These are phyloP conservation scores for Apostasia ramifera DNA, from an alignment of 106 monocot genomes.

Conservation along the genomic window DNA sequence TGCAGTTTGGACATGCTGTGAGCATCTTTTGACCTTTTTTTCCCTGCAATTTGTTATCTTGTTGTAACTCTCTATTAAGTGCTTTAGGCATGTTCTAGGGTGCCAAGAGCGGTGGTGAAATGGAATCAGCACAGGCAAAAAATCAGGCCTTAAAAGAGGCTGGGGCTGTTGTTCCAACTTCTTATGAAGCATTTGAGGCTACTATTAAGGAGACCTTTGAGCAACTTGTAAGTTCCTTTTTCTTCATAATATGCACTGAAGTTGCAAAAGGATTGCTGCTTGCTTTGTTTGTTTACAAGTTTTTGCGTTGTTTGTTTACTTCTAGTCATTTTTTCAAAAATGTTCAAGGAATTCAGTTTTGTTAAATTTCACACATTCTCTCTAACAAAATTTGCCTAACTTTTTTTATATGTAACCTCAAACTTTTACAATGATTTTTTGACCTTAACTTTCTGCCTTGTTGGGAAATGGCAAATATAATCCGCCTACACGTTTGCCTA, in stretches of 20 bases:
- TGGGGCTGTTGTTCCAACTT: conserved; percentile 93
- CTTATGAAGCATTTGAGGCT: conserved; percentile 84
- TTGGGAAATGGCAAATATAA: not conserved
- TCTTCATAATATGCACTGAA: not conserved
- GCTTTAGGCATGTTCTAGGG: conserved; percentile 35
- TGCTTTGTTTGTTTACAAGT: not conserved
- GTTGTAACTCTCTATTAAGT: not conserved
- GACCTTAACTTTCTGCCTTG: not conserved
- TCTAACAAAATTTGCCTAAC: no score
- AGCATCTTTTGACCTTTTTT: conserved; percentile 24
- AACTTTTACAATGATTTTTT: no score
- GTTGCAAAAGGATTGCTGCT: not conserved
- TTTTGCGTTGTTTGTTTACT: no score
- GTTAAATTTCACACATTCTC: no score
- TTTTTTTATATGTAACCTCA: no score
- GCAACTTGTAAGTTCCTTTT: conserved; percentile 56
- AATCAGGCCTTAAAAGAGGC: conserved; percentile 87
- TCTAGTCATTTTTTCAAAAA: no score
- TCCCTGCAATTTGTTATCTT: not conserved
- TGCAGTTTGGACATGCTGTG: conserved; percentile 98
- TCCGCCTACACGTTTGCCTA: no score
- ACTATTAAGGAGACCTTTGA: conserved; percentile 83
- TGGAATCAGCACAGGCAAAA: conserved; percentile 96
- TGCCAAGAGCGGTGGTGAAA: conserved; percentile 95
- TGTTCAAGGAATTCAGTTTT: no score